Base-by-base conservation (phyloP, 2,329 filamentous ascomycete genomes). In the Aspergillus novoparasiticus region DNA sequence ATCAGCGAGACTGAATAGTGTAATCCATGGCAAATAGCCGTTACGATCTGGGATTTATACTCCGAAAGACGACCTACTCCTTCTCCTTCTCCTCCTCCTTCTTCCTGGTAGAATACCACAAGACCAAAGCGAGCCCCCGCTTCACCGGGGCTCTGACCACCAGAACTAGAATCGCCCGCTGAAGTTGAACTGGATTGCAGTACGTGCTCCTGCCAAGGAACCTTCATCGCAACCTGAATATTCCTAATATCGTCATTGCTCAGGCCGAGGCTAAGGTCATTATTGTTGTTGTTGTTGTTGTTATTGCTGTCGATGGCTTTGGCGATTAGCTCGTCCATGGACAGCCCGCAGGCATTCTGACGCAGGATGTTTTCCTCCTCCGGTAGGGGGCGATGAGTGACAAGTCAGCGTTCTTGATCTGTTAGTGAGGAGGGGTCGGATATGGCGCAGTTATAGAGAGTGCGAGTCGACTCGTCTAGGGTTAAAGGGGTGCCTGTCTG, bases 361-460 rank as follows among this genome's bases (percentile, higher is more conserved):
- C 59, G 66, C 23, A 67, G 65, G 6, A 32, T 48, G 45, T 66
- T 55, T 60, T 67, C 65, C 57, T 66, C 62, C 21, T 59, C 63
- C 56, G 51, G 16, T 39, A 57, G 61, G 10, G 46, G 56, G 39
- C 65, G 66, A 51, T 59, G 46, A 48, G 63, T 62, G 32, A 68
- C 61, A 30, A 54, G 41, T 66, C 59, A 41, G 46, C 63, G 53
- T 66, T 67, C 63, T 58, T 57, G 21, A 57, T 68, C 66, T 26
- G 65, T 68, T 53, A 67, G 65, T 43, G 63, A 68, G 58, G 58
- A 59, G 5, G 63, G 63, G 14, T 68, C 41, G 56, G 58, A 39
- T 11, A 68, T 68, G 32, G 66, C 63, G 46, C 60, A 65, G 57
- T 66, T 64, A 19, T 65, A 67, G 23, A 68, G 66, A 19, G 61